These are phyloP conservation scores for Meripilus lineatus DNA, from an alignment of 1,284 basidiomycete genomes.

Conservation along the genomic window DNA sequence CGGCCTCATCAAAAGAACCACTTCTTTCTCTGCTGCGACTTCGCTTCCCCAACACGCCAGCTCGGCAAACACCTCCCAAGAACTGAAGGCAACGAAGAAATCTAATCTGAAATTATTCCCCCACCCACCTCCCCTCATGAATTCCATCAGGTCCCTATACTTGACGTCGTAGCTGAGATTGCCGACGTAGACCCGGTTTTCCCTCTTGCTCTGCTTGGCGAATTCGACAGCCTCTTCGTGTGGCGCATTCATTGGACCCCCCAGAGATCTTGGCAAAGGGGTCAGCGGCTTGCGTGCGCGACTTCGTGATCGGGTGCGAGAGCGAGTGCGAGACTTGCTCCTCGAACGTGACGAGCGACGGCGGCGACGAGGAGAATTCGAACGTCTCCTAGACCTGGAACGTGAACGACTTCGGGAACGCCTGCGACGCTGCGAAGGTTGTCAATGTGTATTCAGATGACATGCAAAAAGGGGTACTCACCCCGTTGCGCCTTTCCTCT, in stretches of 20 bases:
- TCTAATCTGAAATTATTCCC: slow-evolving; percentile 56
- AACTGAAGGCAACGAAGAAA: slow-evolving; percentile 14
- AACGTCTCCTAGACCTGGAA: slow-evolving; percentile 64
- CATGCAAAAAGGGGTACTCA: slow-evolving; percentile 34
- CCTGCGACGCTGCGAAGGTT: slow-evolving; percentile 37
- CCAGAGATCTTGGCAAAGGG: slow-evolving; percentile 72
- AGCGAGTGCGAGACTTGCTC: slow-evolving; percentile 52
- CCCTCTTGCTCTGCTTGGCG: slow-evolving; percentile 91
- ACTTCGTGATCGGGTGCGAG: slow-evolving; percentile 57
- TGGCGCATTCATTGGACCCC: slow-evolving; percentile 88
- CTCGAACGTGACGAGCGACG: slow-evolving; percentile 51
- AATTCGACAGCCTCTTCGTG: slow-evolving; percentile 88
- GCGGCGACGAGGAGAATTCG: slow-evolving; percentile 59
- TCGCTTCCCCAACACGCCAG: slow-evolving; percentile 11
- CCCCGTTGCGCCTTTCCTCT: slow-evolving; percentile 62
- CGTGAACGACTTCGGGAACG: slow-evolving; percentile 50
- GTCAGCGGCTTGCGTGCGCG: slow-evolving; percentile 58
- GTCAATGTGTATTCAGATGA: slow-evolving; percentile 3
- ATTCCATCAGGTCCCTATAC: slow-evolving; percentile 96
- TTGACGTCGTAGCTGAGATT: slow-evolving; percentile 98
- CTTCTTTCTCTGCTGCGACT: slow-evolving; percentile 4
- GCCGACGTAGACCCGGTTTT: slow-evolving; percentile 97
- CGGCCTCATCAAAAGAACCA: background rate
- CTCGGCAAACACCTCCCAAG: background rate
- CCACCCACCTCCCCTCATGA: slow-evolving; percentile 98